Evolutionary conservation across 1,284 basidiomycete genomes (phyloP), one percentile per base, ranked within the genome.

Genomic region (Ceratobasidium sp.): DNA sequence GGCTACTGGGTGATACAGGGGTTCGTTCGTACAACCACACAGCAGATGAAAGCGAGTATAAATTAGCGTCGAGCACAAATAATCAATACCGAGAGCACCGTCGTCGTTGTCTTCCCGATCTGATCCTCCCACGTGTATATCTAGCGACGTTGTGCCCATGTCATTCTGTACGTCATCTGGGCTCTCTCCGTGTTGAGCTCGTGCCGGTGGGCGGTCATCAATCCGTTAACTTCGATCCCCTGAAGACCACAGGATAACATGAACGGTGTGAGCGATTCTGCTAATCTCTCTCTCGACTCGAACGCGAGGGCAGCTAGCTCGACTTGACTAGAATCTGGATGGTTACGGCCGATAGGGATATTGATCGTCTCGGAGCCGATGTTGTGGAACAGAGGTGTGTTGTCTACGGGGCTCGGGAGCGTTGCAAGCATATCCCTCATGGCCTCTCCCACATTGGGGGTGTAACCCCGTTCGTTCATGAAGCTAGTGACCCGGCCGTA

Each of bases 31-130:
- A 60, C 63, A 68, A 18, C 6, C 53, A 64, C 51, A 77, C 64
- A 69, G 72, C 72, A 75, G 64, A 58, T 68, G 64, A 77, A 77
- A 77, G 75, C 75, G 42, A 69, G 64, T 68, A 77, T 77, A 77
- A 77, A 23, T 77, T 77, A 68, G 75, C 75, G 75, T 77, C 28
- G 64, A 77, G 64, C 15, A 40, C 53, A 68, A 68, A 46, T 9
- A 70, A 13, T 26, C 5, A 49, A 33, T 46, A 23, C 63, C 49
- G 63, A 40, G 42, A 6, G 63, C n/a, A 46, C 33, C 18, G 7
- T 44, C 61, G 5, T 10, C 39, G 26, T 49, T 13, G 5, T 44
- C 64, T 23, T 2, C 15, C 40, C n/a, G 26, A 49, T n/a, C n/a
- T n/a, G n/a, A n/a, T n/a, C n/a, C n/a, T n/a, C n/a, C n/a, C n/a